Conservation (phyloP, 768 basidiomycete genomes). For the Gyrodon lividus region DNA sequence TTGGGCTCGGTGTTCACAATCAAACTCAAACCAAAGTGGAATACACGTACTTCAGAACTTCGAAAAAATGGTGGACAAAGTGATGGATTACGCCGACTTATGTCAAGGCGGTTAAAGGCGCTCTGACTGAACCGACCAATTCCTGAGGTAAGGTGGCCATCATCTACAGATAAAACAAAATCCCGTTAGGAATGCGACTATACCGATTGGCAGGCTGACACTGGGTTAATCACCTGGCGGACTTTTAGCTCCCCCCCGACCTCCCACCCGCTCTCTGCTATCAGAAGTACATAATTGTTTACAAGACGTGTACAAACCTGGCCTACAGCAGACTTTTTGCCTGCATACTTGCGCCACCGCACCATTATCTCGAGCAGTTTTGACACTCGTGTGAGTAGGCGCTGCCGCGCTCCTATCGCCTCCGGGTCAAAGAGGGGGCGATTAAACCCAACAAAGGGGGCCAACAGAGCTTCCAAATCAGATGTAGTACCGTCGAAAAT, state of each 20-base stretch:
- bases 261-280: constrained; percentile 82
- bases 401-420: constrained; percentile 64
- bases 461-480: constrained; percentile 48
- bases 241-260: constrained; percentile 74
- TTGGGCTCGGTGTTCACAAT: constrained; percentile 21
- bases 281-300: constrained; percentile 55
- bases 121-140: constrained; percentile 22
- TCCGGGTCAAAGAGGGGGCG: constrained; percentile 69
- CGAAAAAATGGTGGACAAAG: constrained; percentile 1
- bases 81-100: constrained; percentile 12
- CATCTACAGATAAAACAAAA: constrained; percentile 20
- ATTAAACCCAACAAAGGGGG: constrained; percentile 46
- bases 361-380: constrained; percentile 77
- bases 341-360: constrained; percentile 72
- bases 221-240: constrained; percentile 47
- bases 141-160: constrained; percentile 23
- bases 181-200: neutral
- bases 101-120: constrained; percentile 11
- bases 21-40: neutral
- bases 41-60: constrained; percentile 6
- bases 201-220: no score
- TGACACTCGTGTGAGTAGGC: constrained; percentile 61
- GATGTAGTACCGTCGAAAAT: constrained; percentile 56
- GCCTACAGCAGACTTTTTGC: constrained; percentile 57
- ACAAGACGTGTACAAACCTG: constrained; percentile 56